phyloP scores from a whole-genome alignment of 2,329 filamentous ascomycete species.

The Elsinoe fawcettii region DNA sequence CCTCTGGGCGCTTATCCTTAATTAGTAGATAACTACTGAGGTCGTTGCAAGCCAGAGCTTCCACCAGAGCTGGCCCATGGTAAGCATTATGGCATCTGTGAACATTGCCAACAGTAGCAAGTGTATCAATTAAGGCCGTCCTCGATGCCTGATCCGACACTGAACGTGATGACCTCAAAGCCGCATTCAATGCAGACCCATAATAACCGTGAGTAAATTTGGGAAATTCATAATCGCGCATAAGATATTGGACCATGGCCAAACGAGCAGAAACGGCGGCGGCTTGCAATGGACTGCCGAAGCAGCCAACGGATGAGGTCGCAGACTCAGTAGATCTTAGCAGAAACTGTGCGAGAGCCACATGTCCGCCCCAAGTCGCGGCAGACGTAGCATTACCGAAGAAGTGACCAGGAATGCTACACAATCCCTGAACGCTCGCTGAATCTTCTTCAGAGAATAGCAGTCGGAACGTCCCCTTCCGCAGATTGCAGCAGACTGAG shows the following conservation, averaged over 20 bases:
- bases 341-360: neutral
- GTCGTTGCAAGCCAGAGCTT: neutral
- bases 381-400: neutral
- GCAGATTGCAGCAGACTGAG: neutral
- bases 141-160: neutral
- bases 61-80: neutral
- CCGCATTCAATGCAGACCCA: neutral
- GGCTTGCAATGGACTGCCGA: neutral
- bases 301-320: neutral
- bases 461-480: neutral
- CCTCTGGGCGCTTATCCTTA: neutral
- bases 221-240: neutral
- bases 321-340: neutral
- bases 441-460: neutral
- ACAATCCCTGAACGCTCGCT: neutral
- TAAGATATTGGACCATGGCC: neutral
- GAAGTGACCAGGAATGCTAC: neutral
- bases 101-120: neutral
- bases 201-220: neutral
- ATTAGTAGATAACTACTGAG: neutral
- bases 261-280: neutral
- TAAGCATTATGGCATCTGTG: neutral
- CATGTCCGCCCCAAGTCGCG: neutral
- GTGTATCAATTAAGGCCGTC: neutral
- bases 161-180: neutral